Evolutionary conservation across 495 filamentous ascomycete species (phyloP).

Genomic region (Aspergillus avenaceus): DNA sequence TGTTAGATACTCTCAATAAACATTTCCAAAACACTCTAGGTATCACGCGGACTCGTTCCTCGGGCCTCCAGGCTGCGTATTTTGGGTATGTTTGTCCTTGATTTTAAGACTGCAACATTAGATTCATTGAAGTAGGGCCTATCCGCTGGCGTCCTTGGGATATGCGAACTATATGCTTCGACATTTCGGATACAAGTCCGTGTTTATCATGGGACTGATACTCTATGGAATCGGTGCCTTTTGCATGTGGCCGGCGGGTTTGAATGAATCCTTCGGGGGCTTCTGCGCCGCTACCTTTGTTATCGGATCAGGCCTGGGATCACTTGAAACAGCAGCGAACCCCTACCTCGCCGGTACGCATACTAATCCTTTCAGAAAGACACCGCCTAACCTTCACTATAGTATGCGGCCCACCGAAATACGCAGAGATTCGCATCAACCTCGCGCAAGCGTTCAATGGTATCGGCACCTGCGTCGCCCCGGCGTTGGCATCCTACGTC

Average conservation of each 20-base stretch:
- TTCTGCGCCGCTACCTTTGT: constrained; percentile 59
- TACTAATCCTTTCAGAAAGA: neutral
- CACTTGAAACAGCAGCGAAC: constrained; percentile 54
- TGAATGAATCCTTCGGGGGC: constrained; percentile 53
- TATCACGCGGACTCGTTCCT: constrained; percentile 46
- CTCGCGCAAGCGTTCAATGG: constrained; percentile 67
- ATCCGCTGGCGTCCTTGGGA: constrained; percentile 57
- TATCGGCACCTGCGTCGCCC: constrained; percentile 61
- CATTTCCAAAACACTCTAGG: constrained; percentile 53
- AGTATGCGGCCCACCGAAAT: constrained; percentile 49
- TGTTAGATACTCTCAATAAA: constrained; percentile 46
- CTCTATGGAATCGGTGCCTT: constrained; percentile 53
- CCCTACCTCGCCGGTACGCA: constrained; percentile 48
- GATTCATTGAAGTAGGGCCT: constrained; percentile 33
- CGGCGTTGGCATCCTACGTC: constrained; percentile 62
- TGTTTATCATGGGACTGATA: constrained; percentile 49
- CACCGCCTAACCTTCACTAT: neutral
- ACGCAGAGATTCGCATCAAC: constrained; percentile 57
- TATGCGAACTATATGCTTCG: constrained; percentile 55
- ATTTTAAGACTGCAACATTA: neutral
- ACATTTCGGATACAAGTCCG: constrained; percentile 49
- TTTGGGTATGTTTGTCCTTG: constrained; percentile 30
- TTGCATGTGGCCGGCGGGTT: constrained; percentile 51
- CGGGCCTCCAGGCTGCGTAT: constrained; percentile 53
- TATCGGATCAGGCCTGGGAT: constrained; percentile 51